These are phyloP conservation scores for Bolboschoenus planiculmis DNA, from an alignment of 176 grass and related monocot species.

Conservation along the genomic window DNA sequence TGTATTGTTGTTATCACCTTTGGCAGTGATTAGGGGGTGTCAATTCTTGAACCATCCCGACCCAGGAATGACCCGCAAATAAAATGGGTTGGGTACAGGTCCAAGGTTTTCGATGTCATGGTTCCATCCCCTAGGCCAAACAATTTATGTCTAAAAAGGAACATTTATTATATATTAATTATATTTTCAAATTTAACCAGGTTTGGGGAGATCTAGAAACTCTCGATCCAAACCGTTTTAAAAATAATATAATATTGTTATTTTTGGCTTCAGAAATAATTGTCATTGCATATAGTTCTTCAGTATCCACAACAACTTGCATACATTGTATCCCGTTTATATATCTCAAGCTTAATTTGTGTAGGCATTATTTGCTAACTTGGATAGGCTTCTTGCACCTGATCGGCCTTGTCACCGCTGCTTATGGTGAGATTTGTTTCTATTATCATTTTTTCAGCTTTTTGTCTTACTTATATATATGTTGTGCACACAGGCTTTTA, in stretches of 20 bases:
- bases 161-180: neutral
- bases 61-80: no score
- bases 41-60: no score
- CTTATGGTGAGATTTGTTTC: conserved; percentile 64
- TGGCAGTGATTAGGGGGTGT: neutral
- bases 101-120: neutral
- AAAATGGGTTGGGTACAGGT: neutral
- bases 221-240: neutral
- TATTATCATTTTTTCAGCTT: neutral
- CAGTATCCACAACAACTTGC: neutral
- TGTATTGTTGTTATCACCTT: neutral
- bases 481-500: neutral
- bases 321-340: conserved; percentile 12
- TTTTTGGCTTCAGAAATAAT: neutral
- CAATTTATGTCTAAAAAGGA: neutral
- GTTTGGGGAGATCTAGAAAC: neutral
- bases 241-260: neutral
- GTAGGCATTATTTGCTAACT: conserved; percentile 69
- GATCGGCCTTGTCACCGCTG: conserved; percentile 69
- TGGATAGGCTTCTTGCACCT: conserved; percentile 92
- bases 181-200: neutral
- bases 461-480: neutral
- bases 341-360: conserved; percentile 6
- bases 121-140: neutral
- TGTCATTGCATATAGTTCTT: neutral